Percentiles rank a stretch among this genome's conserved stretches.
These are phyloP conservation scores for Cercospora janseana DNA, from an alignment of 2,329 filamentous ascomycete genomes.

Conservation along the genomic window DNA sequence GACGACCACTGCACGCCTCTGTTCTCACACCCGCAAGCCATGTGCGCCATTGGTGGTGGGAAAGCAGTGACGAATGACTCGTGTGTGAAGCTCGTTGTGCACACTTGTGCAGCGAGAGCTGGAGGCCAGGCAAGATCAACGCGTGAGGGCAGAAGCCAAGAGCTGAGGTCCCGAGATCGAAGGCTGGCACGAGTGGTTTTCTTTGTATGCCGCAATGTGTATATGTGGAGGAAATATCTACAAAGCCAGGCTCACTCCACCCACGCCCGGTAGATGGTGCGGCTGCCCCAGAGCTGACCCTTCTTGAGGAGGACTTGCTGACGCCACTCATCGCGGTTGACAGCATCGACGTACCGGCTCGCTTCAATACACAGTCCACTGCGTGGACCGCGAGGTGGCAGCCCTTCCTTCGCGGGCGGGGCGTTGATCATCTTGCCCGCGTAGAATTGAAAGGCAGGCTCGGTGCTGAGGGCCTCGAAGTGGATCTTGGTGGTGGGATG, in stretches of 20 bases:
- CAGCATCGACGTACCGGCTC: conserved; percentile 83
- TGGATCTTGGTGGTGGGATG: conserved; percentile 74
- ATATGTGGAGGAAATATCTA: neutral
- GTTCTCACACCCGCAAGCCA: neutral
- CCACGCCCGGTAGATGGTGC: conserved; percentile 84
- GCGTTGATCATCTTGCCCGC: conserved; percentile 83
- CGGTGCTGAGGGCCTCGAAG: conserved; percentile 84
- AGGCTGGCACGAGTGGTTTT: neutral
- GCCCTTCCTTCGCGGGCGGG: conserved; percentile 55
- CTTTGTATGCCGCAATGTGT: neutral
- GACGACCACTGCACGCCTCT: conserved; percentile 2
- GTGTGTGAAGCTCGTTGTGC: too few relatives aligned
- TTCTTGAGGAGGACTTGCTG: conserved; percentile 76
- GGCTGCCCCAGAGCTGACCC: conserved; percentile 77
- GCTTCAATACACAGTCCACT: conserved; percentile 91
- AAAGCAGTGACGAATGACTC: neutral
- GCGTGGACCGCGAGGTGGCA: conserved; percentile 64
- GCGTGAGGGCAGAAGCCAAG: too few relatives aligned
- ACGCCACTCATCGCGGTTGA: conserved; percentile 78
- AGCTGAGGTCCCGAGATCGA: too few relatives aligned
- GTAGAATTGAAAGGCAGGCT: conserved; percentile 97
- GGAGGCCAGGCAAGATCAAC: too few relatives aligned
- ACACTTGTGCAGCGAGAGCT: neutral
- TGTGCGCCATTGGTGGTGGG: conserved; percentile 6
- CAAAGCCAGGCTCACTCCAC: conserved; percentile 52